Conservation (phyloP, 2,329 filamentous ascomycete species). For the Xylariaceae sp. region DNA sequence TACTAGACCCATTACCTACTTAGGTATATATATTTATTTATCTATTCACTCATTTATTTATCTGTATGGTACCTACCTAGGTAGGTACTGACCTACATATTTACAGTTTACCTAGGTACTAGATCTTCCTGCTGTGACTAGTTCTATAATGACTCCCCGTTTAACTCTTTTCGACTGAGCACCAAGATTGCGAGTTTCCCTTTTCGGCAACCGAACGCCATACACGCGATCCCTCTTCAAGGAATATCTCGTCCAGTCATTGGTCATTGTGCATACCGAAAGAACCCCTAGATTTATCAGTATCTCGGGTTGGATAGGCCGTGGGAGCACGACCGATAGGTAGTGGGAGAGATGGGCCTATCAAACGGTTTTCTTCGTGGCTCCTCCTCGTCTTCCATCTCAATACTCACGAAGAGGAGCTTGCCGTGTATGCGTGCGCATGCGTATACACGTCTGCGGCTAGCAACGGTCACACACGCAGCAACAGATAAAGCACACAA, state of each 20-base stretch:
- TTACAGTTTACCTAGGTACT: no score
- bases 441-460: slow-evolving; percentile 23
- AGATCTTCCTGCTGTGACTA: no score
- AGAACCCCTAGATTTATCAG: background rate
- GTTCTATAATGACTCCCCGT: background rate
- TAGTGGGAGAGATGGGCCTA: slow-evolving; percentile 16
- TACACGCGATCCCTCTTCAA: background rate
- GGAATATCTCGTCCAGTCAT: background rate
- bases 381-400: background rate
- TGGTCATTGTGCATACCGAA: background rate
- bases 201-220: background rate
- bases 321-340: background rate
- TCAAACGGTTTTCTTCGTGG: slow-evolving; percentile 10
- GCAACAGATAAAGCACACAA: slow-evolving; percentile 18
- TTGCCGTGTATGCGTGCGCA: slow-evolving; percentile 8
- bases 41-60: no score
- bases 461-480: slow-evolving; percentile 16
- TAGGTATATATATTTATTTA: background rate
- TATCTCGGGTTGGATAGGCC: background rate
- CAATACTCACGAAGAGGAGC: slow-evolving; percentile 5
- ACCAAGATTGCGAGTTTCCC: background rate
- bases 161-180: background rate
- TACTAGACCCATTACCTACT: no score
- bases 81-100: no score
- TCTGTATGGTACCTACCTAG: no score